phyloP scores from a whole-genome alignment of 345 rosid genomes.

The Citrus medica region DNA sequence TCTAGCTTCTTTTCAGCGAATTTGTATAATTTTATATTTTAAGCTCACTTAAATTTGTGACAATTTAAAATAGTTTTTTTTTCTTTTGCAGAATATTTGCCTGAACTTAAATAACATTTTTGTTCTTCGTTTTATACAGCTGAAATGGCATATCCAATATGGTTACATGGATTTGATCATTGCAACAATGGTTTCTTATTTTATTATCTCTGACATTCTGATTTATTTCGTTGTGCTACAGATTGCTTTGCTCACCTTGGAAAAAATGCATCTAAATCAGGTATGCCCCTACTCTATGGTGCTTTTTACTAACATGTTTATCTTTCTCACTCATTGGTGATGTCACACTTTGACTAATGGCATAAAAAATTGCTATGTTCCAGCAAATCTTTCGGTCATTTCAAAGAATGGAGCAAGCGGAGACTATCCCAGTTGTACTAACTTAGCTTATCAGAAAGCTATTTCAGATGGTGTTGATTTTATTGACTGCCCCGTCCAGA shows the following conservation, averaged over 20 bases:
- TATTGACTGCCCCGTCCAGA: conserved; percentile 83
- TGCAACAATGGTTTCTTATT: not conserved
- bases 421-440: conserved; percentile 82
- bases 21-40: not conserved
- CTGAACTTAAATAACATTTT: not conserved
- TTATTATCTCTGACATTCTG: conserved; percentile 15
- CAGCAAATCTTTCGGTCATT: conserved; percentile 54
- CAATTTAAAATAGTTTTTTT: not conserved
- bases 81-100: not conserved
- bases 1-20: not conserved
- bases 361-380: not conserved
- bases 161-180: not conserved
- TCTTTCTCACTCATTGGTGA: not conserved
- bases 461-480: conserved; percentile 69
- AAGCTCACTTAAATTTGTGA: not conserved
- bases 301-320: conserved; percentile 1
- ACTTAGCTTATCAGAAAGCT: conserved; percentile 71
- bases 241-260: conserved; percentile 75
- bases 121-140: not conserved
- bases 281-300: conserved; percentile 31
- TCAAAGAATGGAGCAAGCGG: conserved; percentile 91
- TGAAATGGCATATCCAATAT: not conserved
- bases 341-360: not conserved
- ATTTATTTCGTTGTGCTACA: conserved; percentile 34
- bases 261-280: conserved; percentile 52